phyloP scores from a whole-genome alignment of 164 flowering plant species.

The Umbellularia californica region DNA sequence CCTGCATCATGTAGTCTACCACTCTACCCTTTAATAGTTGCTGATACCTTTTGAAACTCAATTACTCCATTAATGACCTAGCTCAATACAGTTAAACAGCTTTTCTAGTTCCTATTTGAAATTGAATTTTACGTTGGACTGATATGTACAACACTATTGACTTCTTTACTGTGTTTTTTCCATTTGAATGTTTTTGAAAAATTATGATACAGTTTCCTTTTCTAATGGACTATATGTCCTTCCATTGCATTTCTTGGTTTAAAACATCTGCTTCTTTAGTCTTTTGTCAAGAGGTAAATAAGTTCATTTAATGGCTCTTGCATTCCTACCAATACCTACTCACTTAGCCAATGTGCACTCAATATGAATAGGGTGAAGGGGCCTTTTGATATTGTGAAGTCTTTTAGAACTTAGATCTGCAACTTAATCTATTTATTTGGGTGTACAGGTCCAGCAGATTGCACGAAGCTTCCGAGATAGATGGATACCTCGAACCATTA shows the following conservation, averaged over 20 bases:
- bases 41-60: too few relatives aligned
- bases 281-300: neutral
- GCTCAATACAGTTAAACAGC: too few relatives aligned
- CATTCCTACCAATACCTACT: too few relatives aligned
- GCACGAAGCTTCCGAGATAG: conserved; percentile 72
- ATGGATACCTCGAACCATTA: conserved; percentile 56
- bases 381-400: neutral
- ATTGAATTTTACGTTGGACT: too few relatives aligned
- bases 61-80: too few relatives aligned
- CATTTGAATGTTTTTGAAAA: neutral
- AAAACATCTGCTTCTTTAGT: neutral
- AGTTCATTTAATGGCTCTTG: neutral
- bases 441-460: conserved; percentile 74
- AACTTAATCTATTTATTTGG: neutral
- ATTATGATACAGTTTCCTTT: neutral
- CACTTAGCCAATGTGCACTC: too few relatives aligned
- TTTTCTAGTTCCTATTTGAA: too few relatives aligned
- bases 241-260: neutral
- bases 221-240: neutral
- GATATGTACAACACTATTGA: too few relatives aligned
- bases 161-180: neutral
- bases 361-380: neutral
- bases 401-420: neutral
- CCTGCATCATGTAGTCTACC: too few relatives aligned
- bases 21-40: too few relatives aligned